Evolutionary conservation across 2,329 filamentous ascomycete species (phyloP), one percentile per base, ranked within the genome.

Genomic region (Bipolaris oryzae): DNA sequence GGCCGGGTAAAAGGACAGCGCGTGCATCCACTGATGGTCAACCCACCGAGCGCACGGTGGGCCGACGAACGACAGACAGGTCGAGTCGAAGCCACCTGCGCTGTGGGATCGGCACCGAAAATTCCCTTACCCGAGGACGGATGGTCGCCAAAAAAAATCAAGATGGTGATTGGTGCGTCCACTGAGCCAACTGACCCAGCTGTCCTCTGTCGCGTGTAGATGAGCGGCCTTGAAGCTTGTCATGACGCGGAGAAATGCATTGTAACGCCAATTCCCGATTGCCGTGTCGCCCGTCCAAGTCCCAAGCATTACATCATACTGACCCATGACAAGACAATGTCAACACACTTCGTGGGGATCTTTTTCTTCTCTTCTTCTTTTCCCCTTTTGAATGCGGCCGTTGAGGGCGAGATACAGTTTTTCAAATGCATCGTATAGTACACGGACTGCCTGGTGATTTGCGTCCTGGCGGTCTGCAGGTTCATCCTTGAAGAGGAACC

Each of bases 1-100:
- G 57, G 63, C 69, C 71, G 71, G 73, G 66, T 74, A 72, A 74
- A 75, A 66, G 55, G 65, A 55, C 57, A 63, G 41, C 64, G 66
- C 61, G 58, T 60, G 61, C 55, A 50, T 55, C 60, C 67, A 62
- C 63, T 58, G 56, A 62, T 57, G 54, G 37, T 56, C 59, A 60
- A 68, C 66, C 60, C 59, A 67, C 55, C 63, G 63, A 66, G 61
- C 43, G 54, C 50, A 57, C 50, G 38, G 50, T 49, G 44, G 38
- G 50, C 66, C 56, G 63, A 62, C 62, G 63, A 67, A 63, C 61
- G 61, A 61, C 50, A 48, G 65, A 62, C 62, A 64, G 21, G 65
- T 60, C 60, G 66, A 44, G 28, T 62, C 55, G 60, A 54, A 61
- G 55, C 60, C 57, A 60, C 53, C 50, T 56, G 62, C 51, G 57